Base-by-base conservation (phyloP, 768 basidiomycete species). In the Boletus sensibilis region DNA sequence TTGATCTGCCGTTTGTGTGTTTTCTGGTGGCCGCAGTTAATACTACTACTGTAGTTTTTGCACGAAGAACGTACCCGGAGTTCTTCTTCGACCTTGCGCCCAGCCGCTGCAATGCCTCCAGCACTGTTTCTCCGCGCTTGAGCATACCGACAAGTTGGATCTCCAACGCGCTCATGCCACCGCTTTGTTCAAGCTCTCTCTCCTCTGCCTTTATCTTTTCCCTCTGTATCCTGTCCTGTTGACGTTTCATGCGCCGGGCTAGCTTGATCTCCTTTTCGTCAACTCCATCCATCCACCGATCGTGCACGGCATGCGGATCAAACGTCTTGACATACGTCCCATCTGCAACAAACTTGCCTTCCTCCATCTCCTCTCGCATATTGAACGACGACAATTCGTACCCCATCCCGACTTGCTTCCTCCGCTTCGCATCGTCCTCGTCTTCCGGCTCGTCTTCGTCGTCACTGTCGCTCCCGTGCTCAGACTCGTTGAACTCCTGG, bases 311-410 rank as follows among this genome's bases (percentile, higher is more conserved):
- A 68, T 94, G 89, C 1, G 90, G 91, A 71, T 99, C 97, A 68
- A 88, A 87, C 12, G 87, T 81, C 61, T 89, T 87, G 47, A 90
- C 85, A 68, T 94, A 93, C 65, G 74, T 89, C 45, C 97, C 97
- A 68, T 98, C 96, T 57, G 90, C 90, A 5, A 92, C 87, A 76
- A 99, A 98, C 68, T 94, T 92, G 38, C 97, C 97, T 74, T 98
- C 96, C 67, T 93, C 88, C 89, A 98, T 95, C 79, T 99, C 97
- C 64, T 92, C 89, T 60, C 94, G 88, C 96, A 99, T 98, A 72
- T 99, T 96, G 84, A 99, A 99, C 27, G 92, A 90, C 4, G 91
- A 94, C 11, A 99, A 63, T 68, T 95, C 90, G 73, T 76, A 96
- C 2, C 96, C 97, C 96, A 99, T 98, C 13, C 88, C 89, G 38